Evolutionary conservation across 805 yeast species (phyloP).

Genomic region (Kodamaea jinghongensis): DNA sequence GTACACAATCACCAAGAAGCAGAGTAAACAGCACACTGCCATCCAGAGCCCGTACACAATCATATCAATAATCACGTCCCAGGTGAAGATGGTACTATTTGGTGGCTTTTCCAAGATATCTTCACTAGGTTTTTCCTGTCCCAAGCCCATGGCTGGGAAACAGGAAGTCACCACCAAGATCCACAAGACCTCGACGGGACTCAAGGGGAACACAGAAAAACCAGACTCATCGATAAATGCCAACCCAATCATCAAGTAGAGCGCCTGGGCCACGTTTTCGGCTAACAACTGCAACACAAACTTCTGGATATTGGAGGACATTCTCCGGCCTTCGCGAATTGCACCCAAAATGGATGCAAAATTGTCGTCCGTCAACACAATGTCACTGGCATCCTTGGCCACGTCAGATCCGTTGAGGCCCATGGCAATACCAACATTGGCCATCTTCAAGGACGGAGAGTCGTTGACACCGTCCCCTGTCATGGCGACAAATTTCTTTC

Average conservation of each 20-base stretch:
- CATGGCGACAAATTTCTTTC: slow-evolving; percentile 38
- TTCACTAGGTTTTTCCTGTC: slow-evolving; percentile 62
- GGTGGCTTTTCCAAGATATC: slow-evolving; percentile 67
- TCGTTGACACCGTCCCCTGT: slow-evolving; percentile 75
- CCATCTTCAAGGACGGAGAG: slow-evolving; percentile 70
- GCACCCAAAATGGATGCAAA: slow-evolving; percentile 78
- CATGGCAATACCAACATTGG: slow-evolving; percentile 85
- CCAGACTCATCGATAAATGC: slow-evolving; percentile 63
- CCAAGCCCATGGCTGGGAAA: slow-evolving; percentile 83
- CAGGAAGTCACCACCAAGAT: slow-evolving; percentile 75
- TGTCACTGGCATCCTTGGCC: slow-evolving; percentile 81
- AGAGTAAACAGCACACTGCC: slow-evolving; percentile 66
- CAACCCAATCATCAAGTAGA: slow-evolving; percentile 67
- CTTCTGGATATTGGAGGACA: slow-evolving; percentile 76
- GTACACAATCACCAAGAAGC: slow-evolving; percentile 65
- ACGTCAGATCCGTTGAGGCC: slow-evolving; percentile 77
- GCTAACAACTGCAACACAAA: slow-evolving; percentile 72
- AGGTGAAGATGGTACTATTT: slow-evolving; percentile 60
- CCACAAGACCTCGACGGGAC: slow-evolving; percentile 78
- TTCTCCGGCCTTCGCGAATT: slow-evolving; percentile 76
- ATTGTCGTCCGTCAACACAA: slow-evolving; percentile 67
- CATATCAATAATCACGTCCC: slow-evolving; percentile 69
- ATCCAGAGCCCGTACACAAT: slow-evolving; percentile 68
- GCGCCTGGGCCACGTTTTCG: slow-evolving; percentile 63
- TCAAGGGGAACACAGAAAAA: slow-evolving; percentile 75